These are phyloP conservation scores for Gracilaria gracilis DNA, from an alignment of 23 red algal species.

Conservation along the genomic window DNA sequence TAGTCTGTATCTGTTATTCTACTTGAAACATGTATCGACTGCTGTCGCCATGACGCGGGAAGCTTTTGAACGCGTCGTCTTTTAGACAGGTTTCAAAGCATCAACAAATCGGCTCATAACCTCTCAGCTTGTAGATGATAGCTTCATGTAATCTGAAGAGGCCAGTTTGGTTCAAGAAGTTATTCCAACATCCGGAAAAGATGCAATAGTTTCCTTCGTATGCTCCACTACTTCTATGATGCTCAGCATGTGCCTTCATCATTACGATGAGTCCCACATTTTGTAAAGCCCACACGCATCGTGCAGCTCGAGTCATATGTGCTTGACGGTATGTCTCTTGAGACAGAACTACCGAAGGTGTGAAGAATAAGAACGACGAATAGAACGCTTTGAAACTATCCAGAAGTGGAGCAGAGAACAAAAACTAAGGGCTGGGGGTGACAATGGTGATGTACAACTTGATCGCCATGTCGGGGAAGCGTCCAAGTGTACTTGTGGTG, in stretches of 20 bases:
- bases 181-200: slow-evolving; percentile 85
- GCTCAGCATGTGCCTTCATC: slow-evolving; percentile 64
- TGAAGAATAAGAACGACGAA: slow-evolving; percentile 58
- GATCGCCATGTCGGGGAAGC: slow-evolving; percentile 72
- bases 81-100: slow-evolving; percentile 42
- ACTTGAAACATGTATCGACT: not conserved
- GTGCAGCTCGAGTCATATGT: slow-evolving; percentile 73
- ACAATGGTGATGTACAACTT: slow-evolving; percentile 81
- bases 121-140: slow-evolving; percentile 55
- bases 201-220: slow-evolving; percentile 89
- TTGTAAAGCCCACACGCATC: slow-evolving; percentile 48
- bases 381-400: slow-evolving; percentile 18
- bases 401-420: slow-evolving; percentile 18
- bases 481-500: slow-evolving; percentile 95
- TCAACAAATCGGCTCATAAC: slow-evolving; percentile 83
- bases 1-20: not conserved
- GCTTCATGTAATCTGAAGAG: slow-evolving; percentile 79
- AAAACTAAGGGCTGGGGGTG: slow-evolving; percentile 30
- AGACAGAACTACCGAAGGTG: slow-evolving; percentile 74
- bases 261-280: slow-evolving; percentile 57
- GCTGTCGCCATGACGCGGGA: not conserved
- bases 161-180: slow-evolving; percentile 45
- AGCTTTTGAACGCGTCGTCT: slow-evolving; percentile 38
- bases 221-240: slow-evolving; percentile 70
- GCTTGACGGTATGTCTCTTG: slow-evolving; percentile 94